Percentiles rank a stretch among this genome's conserved stretches.
Conservation (phyloP, 2,329 filamentous ascomycete species). For the Seiridium unicorne region DNA sequence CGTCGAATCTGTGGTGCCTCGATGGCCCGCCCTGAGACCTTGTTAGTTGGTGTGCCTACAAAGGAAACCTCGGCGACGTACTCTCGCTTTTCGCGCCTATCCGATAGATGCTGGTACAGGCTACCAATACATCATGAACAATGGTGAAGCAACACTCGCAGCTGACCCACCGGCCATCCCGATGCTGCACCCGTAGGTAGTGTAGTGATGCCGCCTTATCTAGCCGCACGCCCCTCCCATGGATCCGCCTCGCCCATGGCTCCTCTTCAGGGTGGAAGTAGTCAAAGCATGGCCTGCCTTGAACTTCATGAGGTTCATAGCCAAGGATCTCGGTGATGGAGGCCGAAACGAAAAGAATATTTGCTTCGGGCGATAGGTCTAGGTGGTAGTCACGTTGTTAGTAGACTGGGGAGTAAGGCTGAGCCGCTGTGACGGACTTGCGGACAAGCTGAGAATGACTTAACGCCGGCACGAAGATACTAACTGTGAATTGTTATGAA, state of each 20-base stretch:
- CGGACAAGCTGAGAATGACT: neutral
- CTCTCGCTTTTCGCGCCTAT: conserved; percentile 69
- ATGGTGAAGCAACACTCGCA: conserved; percentile 90
- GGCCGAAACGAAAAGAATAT: conserved; percentile 79
- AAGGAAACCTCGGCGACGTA: conserved; percentile 44
- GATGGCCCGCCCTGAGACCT: conserved; percentile 63
- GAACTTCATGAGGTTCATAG: conserved; percentile 73
- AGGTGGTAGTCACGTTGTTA: conserved; percentile 12
- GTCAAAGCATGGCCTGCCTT: conserved; percentile 76
- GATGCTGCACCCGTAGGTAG: conserved; percentile 71
- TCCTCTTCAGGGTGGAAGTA: conserved; percentile 84
- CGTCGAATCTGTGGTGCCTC: conserved; percentile 77
- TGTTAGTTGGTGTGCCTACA: neutral
- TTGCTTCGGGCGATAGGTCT: conserved; percentile 76
- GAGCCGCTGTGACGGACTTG: too few relatives aligned
- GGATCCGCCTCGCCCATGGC: conserved; percentile 69
- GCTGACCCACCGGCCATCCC: conserved; percentile 68
- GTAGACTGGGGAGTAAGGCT: neutral
- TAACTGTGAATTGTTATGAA: conserved; percentile 90
- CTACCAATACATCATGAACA: conserved; percentile 84
- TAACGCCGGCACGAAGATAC: conserved; percentile 25
- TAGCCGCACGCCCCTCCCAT: conserved; percentile 70
- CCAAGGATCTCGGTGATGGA: conserved; percentile 73
- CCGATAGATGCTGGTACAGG: conserved; percentile 77
- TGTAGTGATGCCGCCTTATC: conserved; percentile 84